phyloP scores from a whole-genome alignment of 495 filamentous ascomycete species.

The Durotheca rogersii region DNA sequence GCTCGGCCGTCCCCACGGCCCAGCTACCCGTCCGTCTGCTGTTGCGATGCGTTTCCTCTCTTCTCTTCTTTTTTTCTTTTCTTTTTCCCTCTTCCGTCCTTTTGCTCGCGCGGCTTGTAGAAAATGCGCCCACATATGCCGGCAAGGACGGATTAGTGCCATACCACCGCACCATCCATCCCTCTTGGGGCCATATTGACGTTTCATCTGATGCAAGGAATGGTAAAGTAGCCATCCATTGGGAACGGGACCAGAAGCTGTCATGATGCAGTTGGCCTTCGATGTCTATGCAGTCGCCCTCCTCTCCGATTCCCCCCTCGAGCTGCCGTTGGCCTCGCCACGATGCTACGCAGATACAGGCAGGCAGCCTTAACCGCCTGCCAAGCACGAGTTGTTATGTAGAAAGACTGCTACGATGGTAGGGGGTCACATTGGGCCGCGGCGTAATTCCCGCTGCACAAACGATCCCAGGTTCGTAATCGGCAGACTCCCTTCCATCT shows the following conservation, averaged over 20 bases:
- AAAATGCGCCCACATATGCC: slow-evolving; percentile 17
- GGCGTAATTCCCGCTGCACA: slow-evolving; percentile 32
- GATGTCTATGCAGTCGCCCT: slow-evolving; percentile 10
- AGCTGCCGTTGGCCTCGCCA: slow-evolving; percentile 21
- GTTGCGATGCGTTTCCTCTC: slow-evolving; percentile 4
- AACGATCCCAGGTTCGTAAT: slow-evolving; percentile 9
- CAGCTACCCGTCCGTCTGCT: slow-evolving; percentile 23
- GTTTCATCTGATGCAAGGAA: slow-evolving; percentile 34
- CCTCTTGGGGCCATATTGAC: slow-evolving; percentile 19
- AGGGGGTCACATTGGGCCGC: slow-evolving; percentile 29
- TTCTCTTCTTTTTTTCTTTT: neutral
- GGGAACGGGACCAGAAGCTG: slow-evolving; percentile 14
- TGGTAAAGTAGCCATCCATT: slow-evolving; percentile 17
- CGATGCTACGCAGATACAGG: slow-evolving; percentile 16
- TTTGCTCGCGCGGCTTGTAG: slow-evolving; percentile 9
- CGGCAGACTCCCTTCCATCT: slow-evolving; percentile 25
- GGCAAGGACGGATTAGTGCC: slow-evolving; percentile 25
- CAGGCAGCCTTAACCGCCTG: slow-evolving; percentile 30
- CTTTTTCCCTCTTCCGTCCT: neutral
- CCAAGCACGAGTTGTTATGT: slow-evolving; percentile 22
- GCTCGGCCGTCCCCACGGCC: slow-evolving; percentile 27
- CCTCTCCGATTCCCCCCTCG: slow-evolving; percentile 2
- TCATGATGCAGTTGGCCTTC: slow-evolving; percentile 26
- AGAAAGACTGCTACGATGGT: slow-evolving; percentile 8
- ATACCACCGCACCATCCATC: slow-evolving; percentile 27